phyloP scores from a whole-genome alignment of 2,329 filamentous ascomycete genomes.

The Aspergillus awamori region DNA sequence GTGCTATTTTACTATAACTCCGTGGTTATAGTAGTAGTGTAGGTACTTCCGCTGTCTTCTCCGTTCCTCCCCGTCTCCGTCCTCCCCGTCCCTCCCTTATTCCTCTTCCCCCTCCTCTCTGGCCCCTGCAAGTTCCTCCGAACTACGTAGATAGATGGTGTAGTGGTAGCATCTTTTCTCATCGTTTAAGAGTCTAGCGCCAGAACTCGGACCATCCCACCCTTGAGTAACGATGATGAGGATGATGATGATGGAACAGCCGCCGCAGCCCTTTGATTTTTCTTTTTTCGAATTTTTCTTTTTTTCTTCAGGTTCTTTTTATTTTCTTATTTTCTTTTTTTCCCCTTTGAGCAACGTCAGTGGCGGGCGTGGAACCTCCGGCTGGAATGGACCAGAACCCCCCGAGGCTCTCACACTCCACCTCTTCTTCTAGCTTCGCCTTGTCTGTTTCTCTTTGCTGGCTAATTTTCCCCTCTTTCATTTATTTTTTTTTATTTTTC shows the following conservation, averaged over 20 bases:
- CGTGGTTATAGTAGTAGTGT: too few relatives aligned
- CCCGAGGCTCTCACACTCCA: background rate
- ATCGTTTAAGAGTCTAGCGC: background rate
- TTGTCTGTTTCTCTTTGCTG: too few relatives aligned
- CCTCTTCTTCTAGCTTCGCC: too few relatives aligned
- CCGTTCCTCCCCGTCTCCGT: too few relatives aligned
- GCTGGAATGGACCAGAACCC: background rate
- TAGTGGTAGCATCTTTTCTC: too few relatives aligned
- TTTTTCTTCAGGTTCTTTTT: background rate
- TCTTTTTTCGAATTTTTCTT: background rate
- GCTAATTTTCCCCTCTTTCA: too few relatives aligned
- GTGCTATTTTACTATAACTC: too few relatives aligned
- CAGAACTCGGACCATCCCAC: background rate
- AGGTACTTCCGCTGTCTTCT: too few relatives aligned
- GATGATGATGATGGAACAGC: background rate
- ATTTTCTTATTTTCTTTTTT: background rate
- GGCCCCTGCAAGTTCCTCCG: conserved; percentile 3
- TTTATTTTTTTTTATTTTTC: too few relatives aligned
- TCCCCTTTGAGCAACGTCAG: background rate
- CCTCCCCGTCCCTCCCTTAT: too few relatives aligned
- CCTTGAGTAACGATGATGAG: too few relatives aligned
- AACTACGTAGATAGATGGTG: too few relatives aligned
- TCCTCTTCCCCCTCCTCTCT: background rate
- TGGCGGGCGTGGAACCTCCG: conserved; percentile 4
- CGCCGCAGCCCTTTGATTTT: background rate